These are phyloP conservation scores for Fusarium globosum DNA, from an alignment of 2,329 filamentous ascomycete species.

Conservation along the genomic window DNA sequence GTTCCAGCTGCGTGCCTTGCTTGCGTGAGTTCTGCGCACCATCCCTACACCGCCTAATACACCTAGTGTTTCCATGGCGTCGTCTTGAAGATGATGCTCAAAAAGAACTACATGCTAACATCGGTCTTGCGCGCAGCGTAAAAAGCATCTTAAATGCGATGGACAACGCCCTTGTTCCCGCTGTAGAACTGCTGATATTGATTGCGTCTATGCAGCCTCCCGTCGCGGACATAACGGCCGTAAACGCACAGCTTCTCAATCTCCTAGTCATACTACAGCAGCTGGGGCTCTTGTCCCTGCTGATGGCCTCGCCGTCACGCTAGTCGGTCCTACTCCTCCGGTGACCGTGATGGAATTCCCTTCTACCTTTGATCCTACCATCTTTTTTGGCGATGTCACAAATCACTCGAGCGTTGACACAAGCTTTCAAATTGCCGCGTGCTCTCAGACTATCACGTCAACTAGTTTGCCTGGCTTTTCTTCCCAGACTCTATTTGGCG, in stretches of 20 bases:
- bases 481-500: too few species aligned
- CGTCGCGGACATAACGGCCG: not conserved
- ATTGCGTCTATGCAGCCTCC: not conserved
- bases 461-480: not conserved
- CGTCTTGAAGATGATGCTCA: not conserved
- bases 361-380: not conserved
- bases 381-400: fast-evolving
- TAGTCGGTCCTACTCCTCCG: not conserved
- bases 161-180: slow-evolving; percentile 3
- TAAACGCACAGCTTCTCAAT: not conserved
- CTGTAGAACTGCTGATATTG: not conserved
- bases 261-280: fast-evolving
- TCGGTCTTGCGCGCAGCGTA: not conserved
- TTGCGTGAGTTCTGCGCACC: not conserved
- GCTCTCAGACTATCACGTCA: not conserved
- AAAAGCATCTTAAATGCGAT: slow-evolving; percentile 5
- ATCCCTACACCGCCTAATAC: not conserved
- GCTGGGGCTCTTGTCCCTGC: fast-evolving
- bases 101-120: not conserved
- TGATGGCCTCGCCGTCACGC: fast-evolving
- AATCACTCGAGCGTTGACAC: not conserved
- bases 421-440: fast-evolving
- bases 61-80: fast-evolving
- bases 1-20: not conserved
- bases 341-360: not conserved